phyloP scores from a whole-genome alignment of 78 protist species.

The Speleostelium caveatum region DNA sequence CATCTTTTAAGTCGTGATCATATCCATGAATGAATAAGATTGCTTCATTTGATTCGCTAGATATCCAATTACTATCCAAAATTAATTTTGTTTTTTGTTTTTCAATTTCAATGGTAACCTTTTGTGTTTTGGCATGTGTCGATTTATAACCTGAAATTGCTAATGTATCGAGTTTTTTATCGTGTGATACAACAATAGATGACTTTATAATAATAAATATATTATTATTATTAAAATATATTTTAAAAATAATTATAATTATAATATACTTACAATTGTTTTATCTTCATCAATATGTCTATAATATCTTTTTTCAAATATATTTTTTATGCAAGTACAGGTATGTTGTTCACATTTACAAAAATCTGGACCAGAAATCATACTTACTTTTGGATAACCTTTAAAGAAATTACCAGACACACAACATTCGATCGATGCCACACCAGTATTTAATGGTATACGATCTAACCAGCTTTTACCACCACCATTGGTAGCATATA shows the following conservation, averaged over 20 bases:
- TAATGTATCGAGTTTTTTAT: slow-evolving; percentile 62
- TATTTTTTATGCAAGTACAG: slow-evolving; percentile 33
- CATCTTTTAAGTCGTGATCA: slow-evolving; percentile 71
- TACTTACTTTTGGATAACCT: slow-evolving; percentile 73
- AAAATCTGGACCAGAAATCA: slow-evolving; percentile 74
- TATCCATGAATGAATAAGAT: slow-evolving; percentile 84
- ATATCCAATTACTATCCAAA: slow-evolving; percentile 63
- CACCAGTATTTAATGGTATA: slow-evolving; percentile 73
- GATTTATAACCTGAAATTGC: slow-evolving; percentile 75
- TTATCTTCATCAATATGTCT: slow-evolving; percentile 82
- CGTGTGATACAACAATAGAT: slow-evolving; percentile 65
- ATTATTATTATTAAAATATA: not conserved
- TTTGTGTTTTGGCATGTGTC: slow-evolving; percentile 9
- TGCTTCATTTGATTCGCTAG: slow-evolving; percentile 70
- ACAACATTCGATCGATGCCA: slow-evolving; percentile 80
- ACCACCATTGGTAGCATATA: slow-evolving; percentile 76
- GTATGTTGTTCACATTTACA: slow-evolving; percentile 26
- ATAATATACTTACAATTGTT: slow-evolving; percentile 37
- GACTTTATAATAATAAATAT: not conserved
- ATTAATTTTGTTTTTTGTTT: slow-evolving; percentile 10
- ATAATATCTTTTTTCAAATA: slow-evolving; percentile 42
- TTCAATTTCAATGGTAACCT: slow-evolving; percentile 23
- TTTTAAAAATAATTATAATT: no score
- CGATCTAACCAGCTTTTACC: slow-evolving; percentile 73
- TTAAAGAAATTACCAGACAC: slow-evolving; percentile 81